These are phyloP conservation scores for Fusarium guadeloupense DNA, from an alignment of 2,329 filamentous ascomycete genomes.

Conservation along the genomic window DNA sequence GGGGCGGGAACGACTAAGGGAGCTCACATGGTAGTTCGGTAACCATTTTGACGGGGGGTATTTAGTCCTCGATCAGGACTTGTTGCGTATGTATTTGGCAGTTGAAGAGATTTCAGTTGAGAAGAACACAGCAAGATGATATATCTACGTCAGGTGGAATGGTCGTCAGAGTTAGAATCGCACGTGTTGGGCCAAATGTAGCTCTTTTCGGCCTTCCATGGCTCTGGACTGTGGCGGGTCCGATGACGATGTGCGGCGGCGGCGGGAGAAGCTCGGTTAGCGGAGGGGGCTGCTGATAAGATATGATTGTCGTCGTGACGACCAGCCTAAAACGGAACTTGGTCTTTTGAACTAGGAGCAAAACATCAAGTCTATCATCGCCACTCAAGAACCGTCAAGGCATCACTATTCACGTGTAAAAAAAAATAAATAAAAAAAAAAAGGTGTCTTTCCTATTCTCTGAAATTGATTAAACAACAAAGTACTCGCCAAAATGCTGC, in stretches of 20 bases:
- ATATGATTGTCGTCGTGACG: constrained; percentile 46
- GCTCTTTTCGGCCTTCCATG: constrained; percentile 29
- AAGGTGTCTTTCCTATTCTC: no score
- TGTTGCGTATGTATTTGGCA: background rate
- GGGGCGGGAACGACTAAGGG: constrained; percentile 14
- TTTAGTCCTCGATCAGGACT: background rate
- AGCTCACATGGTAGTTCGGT: constrained; percentile 60
- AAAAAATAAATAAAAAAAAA: background rate
- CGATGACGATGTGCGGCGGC: constrained; percentile 39
- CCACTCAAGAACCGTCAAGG: background rate
- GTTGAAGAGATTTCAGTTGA: background rate
- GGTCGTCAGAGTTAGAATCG: background rate
- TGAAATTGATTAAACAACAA: background rate
- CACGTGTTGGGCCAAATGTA: constrained; percentile 27
- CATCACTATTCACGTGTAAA: background rate
- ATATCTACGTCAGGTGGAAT: constrained; percentile 1
- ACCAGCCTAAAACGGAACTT: constrained; percentile 28
- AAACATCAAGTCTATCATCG: constrained; percentile 20
- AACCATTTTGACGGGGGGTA: constrained; percentile 51
- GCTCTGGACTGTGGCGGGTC: constrained; percentile 36
- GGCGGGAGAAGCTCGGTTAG: constrained; percentile 35
- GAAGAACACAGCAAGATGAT: no score
- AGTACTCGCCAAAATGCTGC: constrained; percentile 73
- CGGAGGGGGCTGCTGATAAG: constrained; percentile 4
- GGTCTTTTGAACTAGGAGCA: background rate